phyloP scores from a whole-genome alignment of 345 rosid genomes.

The Eucalyptus globulus region DNA sequence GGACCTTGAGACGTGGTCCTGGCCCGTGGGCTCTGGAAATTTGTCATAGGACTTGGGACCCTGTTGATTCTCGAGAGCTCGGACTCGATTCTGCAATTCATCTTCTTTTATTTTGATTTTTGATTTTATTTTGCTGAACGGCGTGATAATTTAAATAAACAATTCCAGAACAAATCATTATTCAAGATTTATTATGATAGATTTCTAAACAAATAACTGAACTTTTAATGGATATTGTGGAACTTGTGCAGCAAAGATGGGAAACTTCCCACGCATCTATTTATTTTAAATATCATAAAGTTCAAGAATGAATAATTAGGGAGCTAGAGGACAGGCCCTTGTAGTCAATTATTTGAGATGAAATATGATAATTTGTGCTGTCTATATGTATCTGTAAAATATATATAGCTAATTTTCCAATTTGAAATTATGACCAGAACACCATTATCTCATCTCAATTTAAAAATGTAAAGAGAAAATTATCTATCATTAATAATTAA shows the following conservation, averaged over 20 bases:
- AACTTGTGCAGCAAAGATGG: not conserved
- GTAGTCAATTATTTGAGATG: not conserved
- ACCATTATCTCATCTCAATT: not conserved
- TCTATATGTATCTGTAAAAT: not conserved
- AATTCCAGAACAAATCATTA: not conserved
- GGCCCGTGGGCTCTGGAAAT: not conserved
- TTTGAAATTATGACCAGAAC: not conserved
- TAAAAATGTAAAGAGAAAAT: not conserved
- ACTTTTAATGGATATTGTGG: not conserved
- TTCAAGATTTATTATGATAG: not conserved
- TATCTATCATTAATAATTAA: too few relatives aligned
- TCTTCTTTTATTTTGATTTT: not conserved
- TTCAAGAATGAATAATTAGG: not conserved
- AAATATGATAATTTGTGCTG: not conserved
- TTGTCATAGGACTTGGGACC: not conserved
- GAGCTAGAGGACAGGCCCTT: not conserved
- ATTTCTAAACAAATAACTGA: not conserved
- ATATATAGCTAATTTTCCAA: not conserved
- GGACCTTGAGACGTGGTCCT: not conserved
- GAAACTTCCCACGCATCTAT: not conserved
- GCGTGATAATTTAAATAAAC: not conserved
- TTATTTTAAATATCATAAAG: not conserved
- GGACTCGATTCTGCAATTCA: not conserved
- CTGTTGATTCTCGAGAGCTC: not conserved
- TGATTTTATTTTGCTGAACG: not conserved